Percentiles rank a stretch among this genome's conserved stretches.
Evolutionary conservation across 768 basidiomycete genomes (phyloP).

Genomic region (Mycena venus): DNA sequence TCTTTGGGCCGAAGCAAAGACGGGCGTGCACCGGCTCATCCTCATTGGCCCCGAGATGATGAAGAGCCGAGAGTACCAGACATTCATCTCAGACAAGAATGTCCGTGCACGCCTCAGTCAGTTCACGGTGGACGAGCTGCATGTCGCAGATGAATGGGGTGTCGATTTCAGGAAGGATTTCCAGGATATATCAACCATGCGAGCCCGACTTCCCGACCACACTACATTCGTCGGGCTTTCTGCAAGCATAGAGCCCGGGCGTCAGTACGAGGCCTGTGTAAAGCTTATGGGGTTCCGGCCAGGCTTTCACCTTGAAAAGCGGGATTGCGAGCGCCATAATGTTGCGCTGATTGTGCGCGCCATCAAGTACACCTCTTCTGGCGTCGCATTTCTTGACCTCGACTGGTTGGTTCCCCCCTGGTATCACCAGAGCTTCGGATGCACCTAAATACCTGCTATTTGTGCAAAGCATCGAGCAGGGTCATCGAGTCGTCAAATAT

Average conservation of each 20-base stretch:
- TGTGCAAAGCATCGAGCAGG: neutral
- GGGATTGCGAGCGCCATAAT: constrained; percentile 7
- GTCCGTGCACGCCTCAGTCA: constrained; percentile 10
- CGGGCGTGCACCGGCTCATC: neutral
- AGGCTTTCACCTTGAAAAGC: constrained; percentile 6
- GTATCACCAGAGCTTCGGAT: neutral
- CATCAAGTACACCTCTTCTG: neutral
- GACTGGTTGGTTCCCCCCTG: neutral
- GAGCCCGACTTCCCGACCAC: constrained; percentile 6
- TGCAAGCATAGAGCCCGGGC: constrained; percentile 5
- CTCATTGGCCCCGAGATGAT: constrained; percentile 10
- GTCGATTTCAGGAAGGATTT: neutral
- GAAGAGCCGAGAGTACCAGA: constrained; percentile 1
- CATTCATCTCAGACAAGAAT: constrained; percentile 1
- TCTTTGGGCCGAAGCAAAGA: constrained; percentile 20
- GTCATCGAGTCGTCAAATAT: neutral
- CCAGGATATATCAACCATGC: constrained; percentile 3
- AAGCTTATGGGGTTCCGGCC: constrained; percentile 19
- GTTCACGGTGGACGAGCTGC: constrained; percentile 13
- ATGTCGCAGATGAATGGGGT: constrained; percentile 11
- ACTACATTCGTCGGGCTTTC: neutral
- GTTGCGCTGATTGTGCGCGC: neutral
- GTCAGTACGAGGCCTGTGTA: neutral
- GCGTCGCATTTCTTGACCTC: neutral
- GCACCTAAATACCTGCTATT: neutral